Base-by-base conservation (phyloP, 2,329 filamentous ascomycete species). In the Aspergillus puulaauensis region DNA sequence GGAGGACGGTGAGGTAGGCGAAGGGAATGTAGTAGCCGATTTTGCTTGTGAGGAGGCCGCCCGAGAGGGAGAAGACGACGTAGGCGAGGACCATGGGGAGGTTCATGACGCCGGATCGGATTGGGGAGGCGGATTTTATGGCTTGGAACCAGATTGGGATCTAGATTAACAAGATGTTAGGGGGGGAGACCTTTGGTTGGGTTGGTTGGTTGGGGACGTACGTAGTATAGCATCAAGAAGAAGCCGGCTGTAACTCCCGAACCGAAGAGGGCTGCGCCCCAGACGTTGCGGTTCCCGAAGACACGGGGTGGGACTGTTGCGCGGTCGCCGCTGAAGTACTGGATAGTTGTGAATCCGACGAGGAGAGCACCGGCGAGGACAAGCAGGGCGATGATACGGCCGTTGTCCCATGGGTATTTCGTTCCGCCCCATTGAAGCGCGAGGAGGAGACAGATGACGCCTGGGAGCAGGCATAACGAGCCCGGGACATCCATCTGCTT, bases 381-480 rank as follows among this genome's bases (percentile, higher is more conserved):
- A 3, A 64, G 45, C 1, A 64, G 45, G 2, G 15, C 56, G 5
- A 64, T 58, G n/a, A 62, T 54, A 0, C 54, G 54, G 5, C 48
- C 37, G 39, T 31, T 61, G 12, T 15, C 27, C 62, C 62, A 64
- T 2, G 47, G 3, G 33, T 62, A 64, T 2, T 43, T 54, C 0
- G 50, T 51, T 2, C 62, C 62, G 2, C 60, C 62, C 60, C 60
- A 64, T 17, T 62, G 56, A 1, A 64, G 49, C 4, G 58, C 60
- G 4, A 64, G 56, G 6, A 62, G 45, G 6, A 62, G 50, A n/a
- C 57, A 59, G 37, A 64, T 41, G 3, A 59, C 39, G 1, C 47
- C 60, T 2, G 57, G 53, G 3, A 61, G 23, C 12, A 62, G 48
- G 23, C 43, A n/a, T 0, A 50, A 12, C 1, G 54, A 54, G 0